phyloP scores from a whole-genome alignment of 1,284 basidiomycete genomes.

The Cerrena zonata region DNA sequence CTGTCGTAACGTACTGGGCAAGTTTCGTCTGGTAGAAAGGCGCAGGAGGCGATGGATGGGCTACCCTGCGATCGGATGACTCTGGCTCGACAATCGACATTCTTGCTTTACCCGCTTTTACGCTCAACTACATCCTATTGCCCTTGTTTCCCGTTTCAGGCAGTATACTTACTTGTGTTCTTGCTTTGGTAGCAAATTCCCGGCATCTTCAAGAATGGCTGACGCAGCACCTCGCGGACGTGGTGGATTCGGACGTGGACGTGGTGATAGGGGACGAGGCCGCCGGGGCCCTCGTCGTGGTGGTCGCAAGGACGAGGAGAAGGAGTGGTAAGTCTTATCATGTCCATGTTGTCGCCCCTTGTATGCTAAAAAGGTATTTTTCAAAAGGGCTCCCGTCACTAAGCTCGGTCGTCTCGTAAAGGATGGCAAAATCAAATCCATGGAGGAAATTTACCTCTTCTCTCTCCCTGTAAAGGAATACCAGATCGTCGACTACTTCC shows the following conservation, averaged over 20 bases:
- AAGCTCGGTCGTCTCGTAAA: constrained; percentile 99
- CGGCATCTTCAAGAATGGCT: constrained; percentile 49
- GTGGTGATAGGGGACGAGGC: constrained; percentile 78
- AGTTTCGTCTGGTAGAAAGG: constrained; percentile 8
- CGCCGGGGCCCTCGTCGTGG: constrained; percentile 91
- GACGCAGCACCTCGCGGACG: constrained; percentile 70
- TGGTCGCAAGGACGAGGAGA: constrained; percentile 97
- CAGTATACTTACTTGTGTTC: neutral
- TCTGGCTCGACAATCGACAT: neutral
- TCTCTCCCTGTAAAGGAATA: constrained; percentile 98
- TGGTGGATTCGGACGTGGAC: constrained; percentile 85
- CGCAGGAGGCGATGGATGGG: constrained; percentile 17
- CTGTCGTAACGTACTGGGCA: constrained; percentile 5
- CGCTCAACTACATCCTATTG: neutral
- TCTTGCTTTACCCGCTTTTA: neutral
- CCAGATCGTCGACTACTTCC: constrained; percentile 97
- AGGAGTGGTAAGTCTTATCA: constrained; percentile 80
- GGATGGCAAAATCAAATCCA: constrained; percentile 99
- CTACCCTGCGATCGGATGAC: constrained; percentile 12
- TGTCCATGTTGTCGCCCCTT: neutral
- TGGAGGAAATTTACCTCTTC: constrained; percentile 99
- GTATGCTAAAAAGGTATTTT: neutral
- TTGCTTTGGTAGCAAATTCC: constrained; percentile 13
- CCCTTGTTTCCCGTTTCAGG: too few species aligned
- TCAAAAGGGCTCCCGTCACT: constrained; percentile 90